phyloP scores from a whole-genome alignment of 768 basidiomycete species.

The Termitomyces sp. region DNA sequence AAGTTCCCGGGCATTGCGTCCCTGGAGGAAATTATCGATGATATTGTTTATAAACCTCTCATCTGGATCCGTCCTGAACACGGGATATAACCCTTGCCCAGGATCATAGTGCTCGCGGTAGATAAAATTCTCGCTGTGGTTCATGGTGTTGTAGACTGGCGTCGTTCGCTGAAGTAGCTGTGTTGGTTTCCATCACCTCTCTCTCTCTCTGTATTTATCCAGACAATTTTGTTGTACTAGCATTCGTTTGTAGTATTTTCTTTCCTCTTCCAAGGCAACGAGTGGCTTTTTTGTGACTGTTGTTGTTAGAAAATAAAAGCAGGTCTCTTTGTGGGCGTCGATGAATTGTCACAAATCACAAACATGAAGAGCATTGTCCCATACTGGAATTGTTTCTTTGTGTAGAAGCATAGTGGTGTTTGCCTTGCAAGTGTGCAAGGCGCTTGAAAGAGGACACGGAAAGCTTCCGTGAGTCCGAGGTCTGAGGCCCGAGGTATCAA shows the following conservation, averaged over 20 bases:
- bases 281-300: not conserved
- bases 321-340: not conserved
- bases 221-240: not conserved
- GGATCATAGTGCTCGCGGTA: not conserved
- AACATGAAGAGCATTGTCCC: not conserved
- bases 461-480: not conserved
- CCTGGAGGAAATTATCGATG: not conserved
- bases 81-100: not conserved
- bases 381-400: not conserved
- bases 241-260: not conserved
- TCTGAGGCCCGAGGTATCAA: too few relatives aligned
- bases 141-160: not conserved
- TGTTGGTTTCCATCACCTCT: not conserved
- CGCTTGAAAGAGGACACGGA: not conserved
- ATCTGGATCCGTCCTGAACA: not conserved
- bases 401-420: not conserved
- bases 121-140: too few relatives aligned
- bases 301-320: not conserved
- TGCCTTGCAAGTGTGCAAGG: not conserved
- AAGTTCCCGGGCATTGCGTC: not conserved
- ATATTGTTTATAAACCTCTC: not conserved
- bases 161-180: not conserved
- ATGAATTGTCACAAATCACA: not conserved
- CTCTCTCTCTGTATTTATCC: not conserved
- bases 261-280: not conserved